phyloP scores from a whole-genome alignment of 1,284 basidiomycete species.

The Macrocystidia cucumis region DNA sequence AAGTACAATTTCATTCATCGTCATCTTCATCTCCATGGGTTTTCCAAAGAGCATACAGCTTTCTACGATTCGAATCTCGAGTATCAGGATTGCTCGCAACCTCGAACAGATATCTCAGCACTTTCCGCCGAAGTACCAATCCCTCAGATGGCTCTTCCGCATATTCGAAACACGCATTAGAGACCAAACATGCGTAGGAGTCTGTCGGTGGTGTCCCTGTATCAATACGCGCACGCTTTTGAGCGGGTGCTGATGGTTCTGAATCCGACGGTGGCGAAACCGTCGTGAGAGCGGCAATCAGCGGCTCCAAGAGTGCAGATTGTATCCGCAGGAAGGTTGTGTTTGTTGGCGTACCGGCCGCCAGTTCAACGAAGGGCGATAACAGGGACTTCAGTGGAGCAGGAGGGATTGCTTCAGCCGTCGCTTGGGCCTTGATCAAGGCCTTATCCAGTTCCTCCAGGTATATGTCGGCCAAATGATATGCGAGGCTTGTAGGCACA shows the following conservation, averaged over 20 bases:
- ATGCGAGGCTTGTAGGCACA: constrained; percentile 74
- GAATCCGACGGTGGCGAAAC: constrained; percentile 22
- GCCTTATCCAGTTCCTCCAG: constrained; percentile 86
- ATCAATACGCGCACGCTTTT: constrained; percentile 34
- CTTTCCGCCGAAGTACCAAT: constrained; percentile 39
- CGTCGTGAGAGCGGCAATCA: constrained; percentile 42
- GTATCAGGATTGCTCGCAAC: constrained; percentile 70
- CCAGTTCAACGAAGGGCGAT: constrained; percentile 60
- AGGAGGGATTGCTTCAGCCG: constrained; percentile 17
- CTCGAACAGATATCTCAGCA: constrained; percentile 67
- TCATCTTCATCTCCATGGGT: constrained; percentile 44
- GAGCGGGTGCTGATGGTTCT: constrained; percentile 27
- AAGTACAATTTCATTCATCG: constrained; percentile 11
- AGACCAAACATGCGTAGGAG: constrained; percentile 32
- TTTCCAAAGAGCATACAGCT: constrained; percentile 79
- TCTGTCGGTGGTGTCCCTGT: constrained; percentile 10
- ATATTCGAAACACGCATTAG: constrained; percentile 46
- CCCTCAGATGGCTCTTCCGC: constrained; percentile 30
- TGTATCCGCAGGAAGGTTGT: constrained; percentile 66
- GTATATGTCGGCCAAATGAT: constrained; percentile 89
- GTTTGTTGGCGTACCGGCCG: constrained; percentile 56
- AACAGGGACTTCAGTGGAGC: constrained; percentile 58
- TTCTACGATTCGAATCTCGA: constrained; percentile 72
- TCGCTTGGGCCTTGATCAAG: constrained; percentile 19
- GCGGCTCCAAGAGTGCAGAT: constrained; percentile 55